A percentile compares a stretch with the other conserved stretches of the same genome.
These are phyloP conservation scores for Akanthomyces uredinophilus DNA, from an alignment of 2,329 filamentous ascomycete genomes.

Conservation along the genomic window DNA sequence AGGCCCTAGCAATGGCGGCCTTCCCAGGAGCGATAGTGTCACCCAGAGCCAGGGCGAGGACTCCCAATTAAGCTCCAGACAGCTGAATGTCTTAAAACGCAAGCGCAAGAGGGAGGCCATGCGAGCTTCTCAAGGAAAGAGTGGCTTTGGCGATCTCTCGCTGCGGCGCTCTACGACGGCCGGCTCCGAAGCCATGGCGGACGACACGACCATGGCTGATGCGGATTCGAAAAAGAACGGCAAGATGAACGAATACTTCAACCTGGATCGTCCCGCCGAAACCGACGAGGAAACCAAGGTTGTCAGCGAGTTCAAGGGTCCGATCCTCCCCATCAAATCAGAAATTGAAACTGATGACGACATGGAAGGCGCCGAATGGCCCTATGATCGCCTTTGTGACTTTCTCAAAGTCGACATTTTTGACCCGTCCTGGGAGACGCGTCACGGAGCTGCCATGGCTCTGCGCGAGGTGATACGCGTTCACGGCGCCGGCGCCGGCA, in stretches of 20 bases:
- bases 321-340: conserved; percentile 74
- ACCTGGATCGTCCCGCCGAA: conserved; percentile 69
- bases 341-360: conserved; percentile 74
- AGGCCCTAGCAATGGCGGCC: conserved; percentile 28
- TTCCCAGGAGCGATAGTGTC: conserved; percentile 31
- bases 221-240: conserved; percentile 55
- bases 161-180: conserved; percentile 57
- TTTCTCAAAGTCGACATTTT: conserved; percentile 92
- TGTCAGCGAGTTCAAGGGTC: conserved; percentile 91
- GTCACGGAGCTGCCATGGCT: conserved; percentile 94
- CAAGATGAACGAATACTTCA: conserved; percentile 80
- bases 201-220: conserved; percentile 52
- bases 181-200: conserved; percentile 56
- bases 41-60: conserved; percentile 51
- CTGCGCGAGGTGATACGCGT: conserved; percentile 84
- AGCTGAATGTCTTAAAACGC: conserved; percentile 89
- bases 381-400: conserved; percentile 88
- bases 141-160: conserved; percentile 82
- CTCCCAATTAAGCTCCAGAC: conserved; percentile 76
- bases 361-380: conserved; percentile 81
- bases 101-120: conserved; percentile 89
- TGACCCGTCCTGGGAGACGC: conserved; percentile 88
- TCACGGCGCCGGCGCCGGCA: conserved; percentile 86
- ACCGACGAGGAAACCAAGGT: conserved; percentile 88
- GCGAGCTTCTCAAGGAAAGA: conserved; percentile 79